Evolutionary conservation across 352 stramenopile species (phyloP).

Genomic region (Phytopythium litorale): DNA sequence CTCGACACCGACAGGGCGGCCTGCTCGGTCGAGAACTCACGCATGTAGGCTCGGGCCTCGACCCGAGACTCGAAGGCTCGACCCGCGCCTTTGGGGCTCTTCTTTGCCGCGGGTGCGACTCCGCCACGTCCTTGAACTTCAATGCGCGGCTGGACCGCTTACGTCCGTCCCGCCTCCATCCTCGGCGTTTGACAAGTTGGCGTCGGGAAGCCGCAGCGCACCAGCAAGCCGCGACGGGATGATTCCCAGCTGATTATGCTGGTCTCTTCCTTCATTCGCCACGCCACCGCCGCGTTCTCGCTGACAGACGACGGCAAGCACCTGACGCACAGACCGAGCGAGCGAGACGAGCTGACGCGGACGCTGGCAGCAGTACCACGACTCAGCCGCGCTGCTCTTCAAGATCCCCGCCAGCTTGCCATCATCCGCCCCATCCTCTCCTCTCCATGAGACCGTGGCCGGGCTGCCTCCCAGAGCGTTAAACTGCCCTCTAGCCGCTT

Average conservation of each 20-base stretch:
- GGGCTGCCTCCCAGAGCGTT: not conserved
- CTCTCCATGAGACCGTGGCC: not conserved
- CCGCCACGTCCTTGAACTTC: slow-evolving; percentile 7
- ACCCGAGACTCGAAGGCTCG: not conserved
- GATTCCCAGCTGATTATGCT: not conserved
- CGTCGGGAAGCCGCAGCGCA: not conserved
- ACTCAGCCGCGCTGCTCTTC: not conserved
- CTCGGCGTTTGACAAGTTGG: not conserved
- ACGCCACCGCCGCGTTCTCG: too few relatives aligned
- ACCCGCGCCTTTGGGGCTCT: not conserved
- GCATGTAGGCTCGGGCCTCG: too few relatives aligned
- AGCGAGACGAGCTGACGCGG: not conserved
- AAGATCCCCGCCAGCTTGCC: not conserved
- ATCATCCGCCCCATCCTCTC: not conserved
- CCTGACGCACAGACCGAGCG: not conserved
- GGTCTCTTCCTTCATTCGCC: not conserved
- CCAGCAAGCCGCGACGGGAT: not conserved
- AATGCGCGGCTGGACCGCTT: not conserved
- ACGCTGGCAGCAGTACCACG: not conserved
- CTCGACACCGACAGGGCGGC: too few relatives aligned
- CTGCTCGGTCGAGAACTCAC: too few relatives aligned
- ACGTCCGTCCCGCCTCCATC: not conserved
- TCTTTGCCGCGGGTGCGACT: not conserved
- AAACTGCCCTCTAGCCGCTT: not conserved
- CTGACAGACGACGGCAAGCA: too few relatives aligned